phyloP scores from a whole-genome alignment of 192 early-diverging fungal species.

The Podila clonocystis region DNA sequence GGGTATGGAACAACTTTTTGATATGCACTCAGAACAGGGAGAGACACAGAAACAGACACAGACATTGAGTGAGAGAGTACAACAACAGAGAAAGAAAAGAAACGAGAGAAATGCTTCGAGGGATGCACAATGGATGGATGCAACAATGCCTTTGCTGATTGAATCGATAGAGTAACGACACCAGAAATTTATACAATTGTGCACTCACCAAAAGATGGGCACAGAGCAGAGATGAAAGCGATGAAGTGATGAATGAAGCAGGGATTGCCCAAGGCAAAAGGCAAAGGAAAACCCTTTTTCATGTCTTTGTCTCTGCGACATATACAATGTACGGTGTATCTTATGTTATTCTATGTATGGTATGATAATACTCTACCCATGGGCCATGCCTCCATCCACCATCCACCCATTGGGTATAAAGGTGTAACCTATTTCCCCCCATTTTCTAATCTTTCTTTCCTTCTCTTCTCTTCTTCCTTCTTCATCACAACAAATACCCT shows the following conservation, averaged over 20 bases:
- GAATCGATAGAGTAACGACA: slow-evolving; percentile 25
- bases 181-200: slow-evolving; percentile 12
- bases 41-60: no score
- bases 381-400: neutral
- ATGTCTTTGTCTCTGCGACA: no score
- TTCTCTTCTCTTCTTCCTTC: neutral
- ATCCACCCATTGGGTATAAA: slow-evolving; percentile 3
- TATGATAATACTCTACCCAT: neutral
- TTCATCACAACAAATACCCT: no score
- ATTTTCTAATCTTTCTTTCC: neutral
- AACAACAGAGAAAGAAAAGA: neutral
- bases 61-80: neutral
- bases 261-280: neutral
- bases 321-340: neutral
- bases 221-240: neutral
- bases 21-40: no score
- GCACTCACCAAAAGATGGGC: neutral
- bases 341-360: neutral
- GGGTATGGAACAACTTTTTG: no score
- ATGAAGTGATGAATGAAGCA: neutral
- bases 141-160: slow-evolving; percentile 3
- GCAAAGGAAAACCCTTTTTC: no score
- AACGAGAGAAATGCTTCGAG: neutral
- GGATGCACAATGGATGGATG: slow-evolving; percentile 7
- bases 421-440: slow-evolving; percentile 2